Evolutionary conservation across 192 early-diverging fungal species (phyloP).

Genomic region (Umbelopsis isabellina): DNA sequence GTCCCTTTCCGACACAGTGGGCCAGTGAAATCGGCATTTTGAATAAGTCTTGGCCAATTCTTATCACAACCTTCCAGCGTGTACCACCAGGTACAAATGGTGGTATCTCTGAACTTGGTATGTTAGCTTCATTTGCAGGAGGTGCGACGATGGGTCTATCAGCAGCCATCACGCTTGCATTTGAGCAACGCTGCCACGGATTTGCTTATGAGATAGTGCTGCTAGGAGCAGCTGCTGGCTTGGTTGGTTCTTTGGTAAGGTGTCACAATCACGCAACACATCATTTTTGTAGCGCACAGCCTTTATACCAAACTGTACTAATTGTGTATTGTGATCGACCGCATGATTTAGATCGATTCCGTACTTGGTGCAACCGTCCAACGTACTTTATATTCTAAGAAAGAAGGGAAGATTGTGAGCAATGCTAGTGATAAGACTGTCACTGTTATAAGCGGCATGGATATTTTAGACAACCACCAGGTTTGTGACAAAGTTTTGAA

Average conservation of each 20-base stretch:
- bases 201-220: slow-evolving; percentile 48
- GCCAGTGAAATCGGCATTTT: slow-evolving; percentile 90
- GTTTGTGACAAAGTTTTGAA: slow-evolving; percentile 35
- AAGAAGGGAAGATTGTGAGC: slow-evolving; percentile 57
- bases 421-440: slow-evolving; percentile 48
- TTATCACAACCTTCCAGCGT: slow-evolving; percentile 78
- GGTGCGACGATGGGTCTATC: slow-evolving; percentile 71
- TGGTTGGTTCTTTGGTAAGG: slow-evolving; percentile 75
- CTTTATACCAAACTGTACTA: neutral
- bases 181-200: slow-evolving; percentile 50
- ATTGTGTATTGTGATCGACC: neutral
- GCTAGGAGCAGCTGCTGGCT: slow-evolving; percentile 66
- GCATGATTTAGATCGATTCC: slow-evolving; percentile 69
- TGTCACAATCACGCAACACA: slow-evolving; percentile 9
- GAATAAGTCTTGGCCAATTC: slow-evolving; percentile 67
- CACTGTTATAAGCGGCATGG: slow-evolving; percentile 63
- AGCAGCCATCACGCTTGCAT: slow-evolving; percentile 53
- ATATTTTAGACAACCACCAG: slow-evolving; percentile 84
- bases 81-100: slow-evolving; percentile 96
- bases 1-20: slow-evolving; percentile 53
- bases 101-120: slow-evolving; percentile 72
- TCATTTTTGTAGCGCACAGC: neutral
- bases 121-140: slow-evolving; percentile 77
- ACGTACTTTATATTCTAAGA: slow-evolving; percentile 70
- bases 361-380: slow-evolving; percentile 84